Conservation (phyloP, 2,329 filamentous ascomycete genomes). For the Cladorrhinum sp. region DNA sequence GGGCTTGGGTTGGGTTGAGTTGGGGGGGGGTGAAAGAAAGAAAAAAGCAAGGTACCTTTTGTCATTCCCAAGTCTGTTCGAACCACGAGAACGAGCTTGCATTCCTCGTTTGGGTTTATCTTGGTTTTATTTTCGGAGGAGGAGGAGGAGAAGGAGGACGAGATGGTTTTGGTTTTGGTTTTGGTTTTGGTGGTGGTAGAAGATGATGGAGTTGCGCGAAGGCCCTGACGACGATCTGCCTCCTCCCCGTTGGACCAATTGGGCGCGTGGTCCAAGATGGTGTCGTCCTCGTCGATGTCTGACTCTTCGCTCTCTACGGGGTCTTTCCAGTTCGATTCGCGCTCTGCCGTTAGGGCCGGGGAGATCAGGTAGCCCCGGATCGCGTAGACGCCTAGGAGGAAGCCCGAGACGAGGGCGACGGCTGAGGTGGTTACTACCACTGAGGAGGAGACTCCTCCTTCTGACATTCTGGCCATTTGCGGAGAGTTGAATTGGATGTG, state of each 20-base stretch:
- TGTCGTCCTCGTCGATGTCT: constrained; percentile 60
- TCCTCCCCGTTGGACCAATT: constrained; percentile 63
- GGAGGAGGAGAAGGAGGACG: too few relatives aligned
- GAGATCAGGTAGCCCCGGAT: constrained; percentile 58
- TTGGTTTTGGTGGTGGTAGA: constrained; percentile 29
- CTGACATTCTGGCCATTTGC: constrained; percentile 5
- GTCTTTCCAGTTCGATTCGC: constrained; percentile 54
- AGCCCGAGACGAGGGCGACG: constrained; percentile 71
- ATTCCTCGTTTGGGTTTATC: constrained; percentile 64
- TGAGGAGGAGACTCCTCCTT: constrained; percentile 16
- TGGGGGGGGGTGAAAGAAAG: background rate
- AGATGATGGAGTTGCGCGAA: constrained; percentile 36
- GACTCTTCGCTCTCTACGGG: constrained; percentile 68
- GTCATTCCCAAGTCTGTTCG: constrained; percentile 95
- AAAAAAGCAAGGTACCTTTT: constrained; percentile 66
- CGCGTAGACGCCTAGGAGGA: constrained; percentile 75
- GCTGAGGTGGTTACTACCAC: constrained; percentile 72
- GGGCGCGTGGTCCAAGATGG: constrained; percentile 61
- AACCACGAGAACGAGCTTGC: constrained; percentile 90
- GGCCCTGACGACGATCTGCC: constrained; percentile 56
- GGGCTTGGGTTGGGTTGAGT: background rate
- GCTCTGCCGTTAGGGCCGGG: constrained; percentile 54
- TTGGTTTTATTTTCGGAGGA: constrained; percentile 23
- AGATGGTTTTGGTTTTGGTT: constrained; percentile 30
- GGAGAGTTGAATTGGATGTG: background rate